phyloP scores from a whole-genome alignment of 345 rosid genomes.

The Cardamine resedifolia region DNA sequence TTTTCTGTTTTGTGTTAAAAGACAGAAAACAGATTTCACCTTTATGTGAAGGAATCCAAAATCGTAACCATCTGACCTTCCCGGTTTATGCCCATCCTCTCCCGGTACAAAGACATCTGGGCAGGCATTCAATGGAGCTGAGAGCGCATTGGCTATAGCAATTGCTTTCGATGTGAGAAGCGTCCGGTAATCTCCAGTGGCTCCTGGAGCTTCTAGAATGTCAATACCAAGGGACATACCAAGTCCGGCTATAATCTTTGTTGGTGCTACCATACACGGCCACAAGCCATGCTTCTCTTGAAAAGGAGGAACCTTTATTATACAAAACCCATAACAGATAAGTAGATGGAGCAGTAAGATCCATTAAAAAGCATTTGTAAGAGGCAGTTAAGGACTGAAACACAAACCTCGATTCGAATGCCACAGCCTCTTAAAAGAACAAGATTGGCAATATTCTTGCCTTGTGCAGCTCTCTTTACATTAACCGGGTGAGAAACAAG shows the following conservation, averaged over 20 bases:
- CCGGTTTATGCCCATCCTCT: slow-evolving; percentile 76
- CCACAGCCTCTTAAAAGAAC: slow-evolving; percentile 96
- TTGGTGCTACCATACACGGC: slow-evolving; percentile 99
- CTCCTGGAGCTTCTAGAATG: slow-evolving; percentile 91
- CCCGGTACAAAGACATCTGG: slow-evolving; percentile 86
- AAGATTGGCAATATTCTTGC: slow-evolving; percentile 81
- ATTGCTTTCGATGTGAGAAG: slow-evolving; percentile 80
- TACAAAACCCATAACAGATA: not conserved
- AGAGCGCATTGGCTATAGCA: slow-evolving; percentile 79
- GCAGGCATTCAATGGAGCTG: slow-evolving; percentile 60
- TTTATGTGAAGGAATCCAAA: slow-evolving; percentile 94
- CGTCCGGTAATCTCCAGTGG: slow-evolving; percentile 91
- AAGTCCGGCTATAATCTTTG: slow-evolving; percentile 93
- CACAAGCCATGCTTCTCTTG: slow-evolving; percentile 71
- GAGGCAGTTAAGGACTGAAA: not conserved
- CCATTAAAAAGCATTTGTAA: not conserved
- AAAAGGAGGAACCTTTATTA: slow-evolving; percentile 69
- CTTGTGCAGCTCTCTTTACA: slow-evolving; percentile 66
- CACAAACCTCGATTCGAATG: slow-evolving; percentile 83
- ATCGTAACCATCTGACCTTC: slow-evolving; percentile 77
- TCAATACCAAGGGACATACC: slow-evolving; percentile 91
- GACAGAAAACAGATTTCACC: slow-evolving; percentile 43
- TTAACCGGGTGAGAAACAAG: slow-evolving; percentile 73
- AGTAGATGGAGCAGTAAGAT: not conserved
- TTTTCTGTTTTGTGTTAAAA: not conserved